Conservation (phyloP, 2,329 filamentous ascomycete genomes). For the Penicillium olsonii region DNA sequence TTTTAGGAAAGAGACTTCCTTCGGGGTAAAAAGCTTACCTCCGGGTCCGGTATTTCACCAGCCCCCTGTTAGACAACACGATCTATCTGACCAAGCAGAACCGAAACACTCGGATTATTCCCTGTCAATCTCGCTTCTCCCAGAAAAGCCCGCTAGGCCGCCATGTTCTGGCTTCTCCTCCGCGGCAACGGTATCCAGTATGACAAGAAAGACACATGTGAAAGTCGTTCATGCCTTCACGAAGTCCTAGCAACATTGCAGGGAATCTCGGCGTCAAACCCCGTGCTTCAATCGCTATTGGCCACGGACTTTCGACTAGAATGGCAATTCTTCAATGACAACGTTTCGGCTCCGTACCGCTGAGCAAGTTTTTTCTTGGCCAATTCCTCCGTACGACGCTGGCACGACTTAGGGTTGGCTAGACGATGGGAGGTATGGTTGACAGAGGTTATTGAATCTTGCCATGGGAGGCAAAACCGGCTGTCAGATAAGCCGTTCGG, state of each 20-base stretch:
- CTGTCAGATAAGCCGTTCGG: not conserved
- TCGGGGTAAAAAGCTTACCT: constrained; percentile 16
- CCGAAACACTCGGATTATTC: not conserved
- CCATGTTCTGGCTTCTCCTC: constrained; percentile 7
- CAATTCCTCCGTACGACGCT: constrained; percentile 16
- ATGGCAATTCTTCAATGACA: constrained; percentile 16
- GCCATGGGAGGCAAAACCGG: constrained; percentile 6
- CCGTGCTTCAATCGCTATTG: not conserved
- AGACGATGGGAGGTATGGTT: constrained; percentile 12
- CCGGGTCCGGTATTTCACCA: constrained; percentile 1
- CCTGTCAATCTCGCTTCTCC: constrained; percentile 2
- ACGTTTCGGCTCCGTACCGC: constrained; percentile 17
- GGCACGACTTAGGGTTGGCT: constrained; percentile 17
- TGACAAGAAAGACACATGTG: constrained; percentile 20
- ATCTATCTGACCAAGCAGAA: not conserved
- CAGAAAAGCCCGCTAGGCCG: constrained; percentile 13
- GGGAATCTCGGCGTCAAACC: not conserved
- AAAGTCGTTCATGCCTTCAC: constrained; percentile 21
- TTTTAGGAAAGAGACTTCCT: constrained; percentile 21
- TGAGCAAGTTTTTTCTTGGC: constrained; percentile 17
- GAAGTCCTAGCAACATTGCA: constrained; percentile 17
- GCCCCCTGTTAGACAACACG: not conserved
- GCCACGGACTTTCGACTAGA: constrained; percentile 16
- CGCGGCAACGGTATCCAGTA: constrained; percentile 14
- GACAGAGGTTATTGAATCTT: constrained; percentile 10